These are phyloP conservation scores for Tetrahymena malaccensis DNA, from an alignment of 73 alveolate genomes.

Conservation along the genomic window DNA sequence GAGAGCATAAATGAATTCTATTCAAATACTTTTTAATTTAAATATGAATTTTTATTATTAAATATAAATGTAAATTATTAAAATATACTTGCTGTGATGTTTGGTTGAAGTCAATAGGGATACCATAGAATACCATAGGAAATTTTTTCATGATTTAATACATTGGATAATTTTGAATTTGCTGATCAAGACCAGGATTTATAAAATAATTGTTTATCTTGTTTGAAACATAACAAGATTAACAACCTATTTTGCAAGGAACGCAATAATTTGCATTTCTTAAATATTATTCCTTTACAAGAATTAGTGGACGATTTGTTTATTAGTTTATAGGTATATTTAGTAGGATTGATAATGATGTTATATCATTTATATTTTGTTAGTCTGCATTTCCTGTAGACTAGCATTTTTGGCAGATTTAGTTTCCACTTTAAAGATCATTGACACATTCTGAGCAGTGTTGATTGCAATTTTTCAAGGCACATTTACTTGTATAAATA, in stretches of 20 bases:
- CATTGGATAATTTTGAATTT: background rate
- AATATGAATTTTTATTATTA: too few species aligned
- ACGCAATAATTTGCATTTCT: background rate
- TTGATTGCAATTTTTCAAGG: background rate
- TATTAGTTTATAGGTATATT: background rate
- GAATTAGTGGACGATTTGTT: background rate
- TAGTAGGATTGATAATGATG: too few species aligned
- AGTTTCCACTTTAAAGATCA: background rate
- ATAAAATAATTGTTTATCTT: background rate
- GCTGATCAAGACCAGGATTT: background rate
- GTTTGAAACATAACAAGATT: background rate
- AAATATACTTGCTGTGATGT: background rate
- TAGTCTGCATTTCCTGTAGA: background rate
- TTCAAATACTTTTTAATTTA: background rate
- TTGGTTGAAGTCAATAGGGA: background rate
- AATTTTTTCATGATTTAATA: background rate
- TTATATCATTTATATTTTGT: background rate
- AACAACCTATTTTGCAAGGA: background rate
- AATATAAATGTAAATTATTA: background rate
- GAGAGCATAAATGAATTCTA: background rate
- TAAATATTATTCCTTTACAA: background rate
- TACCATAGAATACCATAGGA: background rate
- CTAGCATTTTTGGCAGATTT: background rate
- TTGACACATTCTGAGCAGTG: background rate
- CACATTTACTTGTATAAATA: background rate